Evolutionary conservation across 1,284 basidiomycete species (phyloP), one percentile per base, ranked within the genome.

Genomic region (Meira miltonrushii): DNA sequence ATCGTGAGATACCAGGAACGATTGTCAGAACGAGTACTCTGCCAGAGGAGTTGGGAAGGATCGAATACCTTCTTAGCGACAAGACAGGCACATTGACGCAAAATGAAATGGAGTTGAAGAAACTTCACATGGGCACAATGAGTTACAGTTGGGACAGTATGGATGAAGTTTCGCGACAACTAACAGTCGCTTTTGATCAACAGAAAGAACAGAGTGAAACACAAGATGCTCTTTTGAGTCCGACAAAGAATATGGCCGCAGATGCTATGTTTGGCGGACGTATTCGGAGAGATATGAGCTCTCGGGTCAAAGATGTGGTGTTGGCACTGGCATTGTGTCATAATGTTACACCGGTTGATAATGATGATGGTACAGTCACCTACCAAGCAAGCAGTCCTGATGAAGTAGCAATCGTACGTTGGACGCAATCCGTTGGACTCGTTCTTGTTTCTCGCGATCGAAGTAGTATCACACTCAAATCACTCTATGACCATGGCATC

Each of bases 21-120:
- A 94, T 98, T 62, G 95, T 98, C 2, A 84, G 95, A 28, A 98
- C 95, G 2, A 92, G 89, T 71, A 99, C 95, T 0, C 82, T 99
- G 2, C 95, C 95, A 0, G 95, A 99, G 76, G 95, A 98, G 77
- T 83, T 98, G 5, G 95, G 95, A 6, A 83, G 94, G 43, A 93
- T 99, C 64, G 92, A 96, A 62, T 98, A 98, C 78, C 81, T 98
- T 38, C 81, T 98, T 38, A 94, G 89, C 65, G 94, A 98, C 79
- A 98, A 98, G 82, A 99, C 95, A 0, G 95, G 95, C 0, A 98
- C 95, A 2, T 80, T 98, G 56, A 99, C 95, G 0, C 90, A 96
- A 79, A 99, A 99, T 74, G 94, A 96, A 78, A 98, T 99, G 95
- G 94, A 98, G 79, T 87, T 99, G 85, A 93, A 89, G 81, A 97